Evolutionary conservation across 192 early-diverging fungal genomes (phyloP).

Genomic region (Entomortierella parvispora): DNA sequence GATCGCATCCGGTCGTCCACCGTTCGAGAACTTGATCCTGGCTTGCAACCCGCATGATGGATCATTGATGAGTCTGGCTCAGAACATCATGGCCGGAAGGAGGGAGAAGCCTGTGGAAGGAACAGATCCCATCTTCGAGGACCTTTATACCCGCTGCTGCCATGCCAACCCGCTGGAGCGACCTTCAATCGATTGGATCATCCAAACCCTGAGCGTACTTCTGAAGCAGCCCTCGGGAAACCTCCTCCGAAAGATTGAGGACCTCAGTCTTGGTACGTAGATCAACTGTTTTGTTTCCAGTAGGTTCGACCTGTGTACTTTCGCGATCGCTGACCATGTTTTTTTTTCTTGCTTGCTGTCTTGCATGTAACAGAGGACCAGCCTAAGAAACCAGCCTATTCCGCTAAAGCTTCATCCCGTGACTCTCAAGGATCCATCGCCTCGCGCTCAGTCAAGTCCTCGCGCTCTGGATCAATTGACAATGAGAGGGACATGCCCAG

Average conservation of each 20-base stretch:
- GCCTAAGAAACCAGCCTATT: conserved; percentile 48
- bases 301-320: too few relatives aligned
- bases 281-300: too few relatives aligned
- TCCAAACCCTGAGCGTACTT: conserved; percentile 33
- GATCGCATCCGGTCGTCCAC: conserved; percentile 38
- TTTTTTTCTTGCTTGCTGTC: too few relatives aligned
- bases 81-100: conserved; percentile 40
- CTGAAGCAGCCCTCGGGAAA: conserved; percentile 40
- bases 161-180: conserved; percentile 36
- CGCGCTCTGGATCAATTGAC: conserved; percentile 36
- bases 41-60: conserved; percentile 19
- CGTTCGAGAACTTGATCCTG: conserved; percentile 33
- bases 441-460: conserved; percentile 26
- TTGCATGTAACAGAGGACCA: conserved; percentile 16
- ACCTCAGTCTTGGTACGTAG: conserved; percentile 45
- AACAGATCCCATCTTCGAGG: conserved; percentile 44
- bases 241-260: conserved; percentile 30
- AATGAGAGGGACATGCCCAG: conserved; percentile 23
- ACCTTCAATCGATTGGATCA: conserved; percentile 42
- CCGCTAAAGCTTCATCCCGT: conserved; percentile 44
- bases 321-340: too few relatives aligned
- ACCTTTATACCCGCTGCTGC: conserved; percentile 49
- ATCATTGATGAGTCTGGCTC: conserved; percentile 27
- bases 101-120: conserved; percentile 36
- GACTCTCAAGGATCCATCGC: conserved; percentile 34